Conservation (phyloP, 2,329 filamentous ascomycete genomes). For the Calonectria ilicicola region DNA sequence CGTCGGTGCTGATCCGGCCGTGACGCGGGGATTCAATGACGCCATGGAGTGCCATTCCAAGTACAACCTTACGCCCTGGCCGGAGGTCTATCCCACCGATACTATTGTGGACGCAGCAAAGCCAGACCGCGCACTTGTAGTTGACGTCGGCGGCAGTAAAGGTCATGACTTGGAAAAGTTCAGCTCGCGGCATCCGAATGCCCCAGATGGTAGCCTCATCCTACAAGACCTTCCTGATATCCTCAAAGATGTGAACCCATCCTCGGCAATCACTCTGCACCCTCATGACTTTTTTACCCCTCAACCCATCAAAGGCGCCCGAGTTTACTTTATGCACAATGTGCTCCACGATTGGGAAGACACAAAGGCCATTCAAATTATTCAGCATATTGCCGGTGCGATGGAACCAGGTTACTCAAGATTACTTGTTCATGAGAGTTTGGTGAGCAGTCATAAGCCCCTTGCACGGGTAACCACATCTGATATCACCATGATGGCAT, state of each 20-base stretch:
- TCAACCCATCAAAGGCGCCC: conserved; percentile 54
- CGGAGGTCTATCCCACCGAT: conserved; percentile 49
- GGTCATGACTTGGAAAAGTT: conserved; percentile 53
- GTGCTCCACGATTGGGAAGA: conserved; percentile 65
- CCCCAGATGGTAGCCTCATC: conserved; percentile 43
- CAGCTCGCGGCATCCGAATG: conserved; percentile 40
- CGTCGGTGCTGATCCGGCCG: conserved; percentile 43
- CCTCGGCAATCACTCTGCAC: conserved; percentile 43
- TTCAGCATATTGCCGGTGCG: conserved; percentile 33
- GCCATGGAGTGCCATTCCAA: conserved; percentile 53
- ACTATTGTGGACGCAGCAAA: conserved; percentile 43
- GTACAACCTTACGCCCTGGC: conserved; percentile 52
- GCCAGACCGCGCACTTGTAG: conserved; percentile 43
- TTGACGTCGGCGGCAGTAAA: conserved; percentile 52
- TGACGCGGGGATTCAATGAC: conserved; percentile 48
- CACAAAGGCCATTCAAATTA: conserved; percentile 49
- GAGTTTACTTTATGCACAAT: conserved; percentile 58
- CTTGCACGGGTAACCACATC: conserved; percentile 45
- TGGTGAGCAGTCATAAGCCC: conserved; percentile 46
- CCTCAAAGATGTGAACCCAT: conserved; percentile 39
- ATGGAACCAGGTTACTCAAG: conserved; percentile 51
- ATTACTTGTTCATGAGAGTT: conserved; percentile 51
- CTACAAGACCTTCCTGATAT: conserved; percentile 51
- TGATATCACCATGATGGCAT: conserved; percentile 51
- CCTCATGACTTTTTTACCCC: conserved; percentile 51